Base-by-base conservation (phyloP, 805 yeast genomes). In the Naumovozyma castellii region DNA sequence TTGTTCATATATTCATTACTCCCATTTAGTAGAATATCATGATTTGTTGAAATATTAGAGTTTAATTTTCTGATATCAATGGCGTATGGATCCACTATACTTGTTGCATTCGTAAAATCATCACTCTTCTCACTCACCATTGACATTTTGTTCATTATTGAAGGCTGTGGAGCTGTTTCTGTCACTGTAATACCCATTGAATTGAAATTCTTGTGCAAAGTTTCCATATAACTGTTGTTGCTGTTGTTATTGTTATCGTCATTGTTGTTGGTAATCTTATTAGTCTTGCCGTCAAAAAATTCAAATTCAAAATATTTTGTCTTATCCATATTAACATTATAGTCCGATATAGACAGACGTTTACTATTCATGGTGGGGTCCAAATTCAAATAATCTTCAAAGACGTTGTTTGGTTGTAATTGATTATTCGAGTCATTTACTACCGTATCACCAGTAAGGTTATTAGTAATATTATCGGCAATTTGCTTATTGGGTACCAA, bases 281-380 rank as follows among this genome's bases (percentile, higher is more conserved):
- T 41, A 42, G 16, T 41, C 44, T 40, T 42, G 22, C 22, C 38
- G 33, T 50, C 57, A 37, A 57, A 55, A 39, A 41, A 49, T 42
- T 56, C 62, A 45, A 53, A 56, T 40, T 57, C 62, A 41, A 51
- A 54, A 41, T 54, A 57, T 18, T 50, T 52, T 3, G 58, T 50
- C 28, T 51, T 50, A 36, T 22, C 27, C 10, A 22, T 10, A 10
- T 53, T 53, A 19, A 47, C 44, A 39, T 54, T 45, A 36, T 55
- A 55, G 17, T 52, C 57, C 6, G 61, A 52, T 13, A 58, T 58
- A 3, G 63, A 58, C 14, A 58, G 40, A 41, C 61, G 43, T 39
- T 54, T 46, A n/a, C 36, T 33, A 29, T 29, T 29, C 13, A 6
- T 29, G 28, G 8, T 22, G 28, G 28, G 8, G 5, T 29, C 15